Evolutionary conservation across 2,329 filamentous ascomycete genomes (phyloP).

Genomic region (Monosporascus sp.): DNA sequence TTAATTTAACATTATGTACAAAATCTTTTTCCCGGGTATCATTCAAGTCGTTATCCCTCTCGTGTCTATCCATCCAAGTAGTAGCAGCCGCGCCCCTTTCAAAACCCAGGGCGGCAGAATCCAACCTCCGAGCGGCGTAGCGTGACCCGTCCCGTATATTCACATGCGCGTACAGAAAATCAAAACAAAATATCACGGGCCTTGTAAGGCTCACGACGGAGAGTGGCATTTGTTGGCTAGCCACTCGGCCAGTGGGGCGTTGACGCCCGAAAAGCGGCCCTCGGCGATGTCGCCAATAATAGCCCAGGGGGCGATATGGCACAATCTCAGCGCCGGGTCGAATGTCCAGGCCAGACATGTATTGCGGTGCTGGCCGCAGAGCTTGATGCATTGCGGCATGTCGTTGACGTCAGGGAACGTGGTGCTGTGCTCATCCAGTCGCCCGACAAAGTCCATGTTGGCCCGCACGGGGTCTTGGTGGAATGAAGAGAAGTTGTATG

Average conservation of each 20-base stretch:
- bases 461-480: constrained; percentile 29
- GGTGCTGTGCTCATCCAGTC: constrained; percentile 36
- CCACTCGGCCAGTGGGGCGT: constrained; percentile 24
- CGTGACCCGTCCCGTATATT: neutral
- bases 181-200: neutral
- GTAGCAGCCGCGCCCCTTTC: neutral
- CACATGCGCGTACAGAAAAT: neutral
- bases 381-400: constrained; percentile 36
- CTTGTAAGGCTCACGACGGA: constrained; percentile 6
- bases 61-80: neutral
- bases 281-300: constrained; percentile 35
- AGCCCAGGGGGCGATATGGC: constrained; percentile 44
- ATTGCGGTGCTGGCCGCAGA: constrained; percentile 33
- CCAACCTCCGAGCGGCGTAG: neutral
- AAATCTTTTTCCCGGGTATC: neutral
- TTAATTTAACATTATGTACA: neutral
- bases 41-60: neutral
- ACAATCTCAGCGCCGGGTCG: constrained; percentile 33
- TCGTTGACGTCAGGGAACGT: constrained; percentile 31
- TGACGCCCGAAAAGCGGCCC: constrained; percentile 33
- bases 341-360: constrained; percentile 49
- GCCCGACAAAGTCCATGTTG: constrained; percentile 46
- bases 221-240: constrained; percentile 19
- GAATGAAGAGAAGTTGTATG: constrained; percentile 33
- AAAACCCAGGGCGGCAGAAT: neutral